Percentiles rank a stretch among this genome's conserved stretches.
Evolutionary conservation across 1,284 basidiomycete species (phyloP).

Genomic region (Austroboletus niveus): DNA sequence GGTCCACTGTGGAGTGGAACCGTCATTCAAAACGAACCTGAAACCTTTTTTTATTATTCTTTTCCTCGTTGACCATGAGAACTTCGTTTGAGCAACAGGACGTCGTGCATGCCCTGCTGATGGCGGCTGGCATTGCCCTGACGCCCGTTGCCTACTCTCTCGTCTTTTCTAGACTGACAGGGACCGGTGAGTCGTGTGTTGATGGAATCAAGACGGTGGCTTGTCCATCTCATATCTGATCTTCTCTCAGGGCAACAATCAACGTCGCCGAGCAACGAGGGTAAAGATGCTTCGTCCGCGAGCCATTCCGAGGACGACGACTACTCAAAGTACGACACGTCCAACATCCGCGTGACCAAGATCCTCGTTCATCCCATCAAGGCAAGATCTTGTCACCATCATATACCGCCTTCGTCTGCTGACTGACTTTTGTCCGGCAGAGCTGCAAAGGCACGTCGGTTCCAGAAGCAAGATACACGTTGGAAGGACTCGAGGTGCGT

Average conservation of each 20-base stretch:
- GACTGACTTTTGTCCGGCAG: conserved; percentile 28
- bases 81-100: conserved; percentile 3
- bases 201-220: neutral
- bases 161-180: conserved; percentile 5
- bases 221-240: neutral
- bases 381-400: conserved; percentile 25
- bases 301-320: neutral
- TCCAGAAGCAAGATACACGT: conserved; percentile 49
- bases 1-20: too few species aligned
- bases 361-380: conserved; percentile 71
- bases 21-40: too few species aligned
- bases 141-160: conserved; percentile 17
- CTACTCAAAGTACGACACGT: conserved; percentile 27
- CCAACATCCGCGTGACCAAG: conserved; percentile 52
- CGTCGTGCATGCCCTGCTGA: conserved; percentile 9
- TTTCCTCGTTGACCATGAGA: neutral
- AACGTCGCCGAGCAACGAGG: neutral
- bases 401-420: too few species aligned
- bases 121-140: conserved; percentile 10
- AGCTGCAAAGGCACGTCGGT: conserved; percentile 68
- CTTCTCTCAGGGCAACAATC: conserved; percentile 9
- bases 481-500: conserved; percentile 63
- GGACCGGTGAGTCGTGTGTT: conserved; percentile 10
- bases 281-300: neutral
- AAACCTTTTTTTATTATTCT: neutral